Conservation (phyloP, 768 basidiomycete genomes). For the Rubroboletus pulcherrimus region DNA sequence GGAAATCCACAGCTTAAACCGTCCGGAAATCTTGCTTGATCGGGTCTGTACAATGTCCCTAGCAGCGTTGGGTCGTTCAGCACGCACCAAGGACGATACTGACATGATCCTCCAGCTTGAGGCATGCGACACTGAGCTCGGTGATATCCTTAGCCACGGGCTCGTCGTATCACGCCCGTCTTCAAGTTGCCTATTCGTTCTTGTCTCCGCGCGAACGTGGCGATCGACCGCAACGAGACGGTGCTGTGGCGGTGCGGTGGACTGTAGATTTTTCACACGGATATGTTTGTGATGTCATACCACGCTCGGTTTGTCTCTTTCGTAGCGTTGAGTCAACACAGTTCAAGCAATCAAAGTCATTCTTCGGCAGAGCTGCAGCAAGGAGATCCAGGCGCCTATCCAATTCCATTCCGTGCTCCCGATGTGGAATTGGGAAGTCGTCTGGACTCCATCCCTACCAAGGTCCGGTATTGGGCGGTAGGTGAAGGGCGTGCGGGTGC, state of each 20-base stretch:
- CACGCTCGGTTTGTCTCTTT: not conserved
- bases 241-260: no score
- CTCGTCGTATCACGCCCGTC: no score
- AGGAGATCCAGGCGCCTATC: slow-evolving; percentile 17
- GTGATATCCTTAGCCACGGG: slow-evolving; percentile 70
- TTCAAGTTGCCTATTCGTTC: no score
- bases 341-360: not conserved
- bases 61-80: slow-evolving; percentile 65
- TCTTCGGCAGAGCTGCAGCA: not conserved
- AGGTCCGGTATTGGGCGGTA: slow-evolving; percentile 15
- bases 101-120: slow-evolving; percentile 62
- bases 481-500: not conserved
- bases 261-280: no score
- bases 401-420: slow-evolving; percentile 7
- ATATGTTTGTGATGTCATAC: not conserved
- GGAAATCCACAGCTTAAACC: slow-evolving; percentile 85
- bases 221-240: no score
- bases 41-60: slow-evolving; percentile 89
- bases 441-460: slow-evolving; percentile 12
- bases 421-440: slow-evolving; percentile 13
- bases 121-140: slow-evolving; percentile 84
- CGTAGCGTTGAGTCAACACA: not conserved
- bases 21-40: slow-evolving; percentile 68
- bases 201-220: no score
- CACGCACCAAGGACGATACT: slow-evolving; percentile 97